Evolutionary conservation across 345 rosid genomes (phyloP).

Genomic region (Nephelium lappaceum): DNA sequence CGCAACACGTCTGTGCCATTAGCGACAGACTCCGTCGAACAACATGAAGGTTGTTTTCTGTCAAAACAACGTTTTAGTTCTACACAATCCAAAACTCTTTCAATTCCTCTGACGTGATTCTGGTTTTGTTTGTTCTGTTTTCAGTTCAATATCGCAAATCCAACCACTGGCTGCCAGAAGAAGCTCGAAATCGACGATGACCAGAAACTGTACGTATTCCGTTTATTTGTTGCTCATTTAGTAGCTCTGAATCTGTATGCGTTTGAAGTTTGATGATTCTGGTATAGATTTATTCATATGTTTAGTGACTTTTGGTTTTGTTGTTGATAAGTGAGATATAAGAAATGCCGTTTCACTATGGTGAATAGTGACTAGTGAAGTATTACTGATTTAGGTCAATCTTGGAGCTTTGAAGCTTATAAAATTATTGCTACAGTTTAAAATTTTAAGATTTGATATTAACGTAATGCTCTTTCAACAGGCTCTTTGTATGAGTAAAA

Average conservation of each 20-base stretch:
- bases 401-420: neutral
- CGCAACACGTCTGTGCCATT: neutral
- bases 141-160: slow-evolving; percentile 51
- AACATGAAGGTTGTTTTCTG: slow-evolving; percentile 32
- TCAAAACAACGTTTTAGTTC: neutral
- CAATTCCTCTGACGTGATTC: neutral
- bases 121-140: neutral
- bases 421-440: neutral
- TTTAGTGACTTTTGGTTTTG: neutral
- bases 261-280: neutral
- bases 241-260: neutral
- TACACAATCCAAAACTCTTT: neutral
- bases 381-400: neutral
- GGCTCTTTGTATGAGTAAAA: neutral
- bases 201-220: slow-evolving; percentile 40
- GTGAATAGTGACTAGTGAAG: neutral
- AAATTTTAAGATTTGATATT: neutral
- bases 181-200: slow-evolving; percentile 59
- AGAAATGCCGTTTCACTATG: neutral
- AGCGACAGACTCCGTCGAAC: slow-evolving; percentile 11
- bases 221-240: neutral
- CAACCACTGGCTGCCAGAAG: slow-evolving; percentile 61
- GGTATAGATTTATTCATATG: neutral
- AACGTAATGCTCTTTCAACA: neutral
- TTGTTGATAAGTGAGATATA: neutral